Percentiles rank a stretch among this genome's conserved stretches.
Evolutionary conservation across 345 rosid genomes (phyloP).

Genomic region (Salix purpurea): DNA sequence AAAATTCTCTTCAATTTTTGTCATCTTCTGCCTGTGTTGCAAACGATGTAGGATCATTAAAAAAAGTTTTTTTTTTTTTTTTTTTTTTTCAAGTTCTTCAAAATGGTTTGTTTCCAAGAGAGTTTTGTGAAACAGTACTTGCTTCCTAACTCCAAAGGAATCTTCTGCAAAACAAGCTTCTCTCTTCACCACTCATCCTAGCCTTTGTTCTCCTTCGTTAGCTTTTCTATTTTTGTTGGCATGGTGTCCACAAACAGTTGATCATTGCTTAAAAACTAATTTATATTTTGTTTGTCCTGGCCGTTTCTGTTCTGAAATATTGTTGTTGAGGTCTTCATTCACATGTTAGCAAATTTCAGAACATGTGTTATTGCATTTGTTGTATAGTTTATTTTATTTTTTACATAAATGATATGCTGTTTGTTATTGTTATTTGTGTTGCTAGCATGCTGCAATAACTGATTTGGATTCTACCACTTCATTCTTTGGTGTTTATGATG

Average conservation of each 20-base stretch:
- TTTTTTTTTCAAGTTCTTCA: not conserved
- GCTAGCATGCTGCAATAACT: constrained; percentile 80
- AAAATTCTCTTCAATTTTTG: not conserved
- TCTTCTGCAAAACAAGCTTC: not conserved
- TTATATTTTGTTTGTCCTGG: not conserved
- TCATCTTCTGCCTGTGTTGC: not conserved
- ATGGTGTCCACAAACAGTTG: not conserved
- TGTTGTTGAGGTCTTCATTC: not conserved
- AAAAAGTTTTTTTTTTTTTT: no score
- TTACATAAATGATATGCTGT: not conserved
- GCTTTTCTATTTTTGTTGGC: not conserved
- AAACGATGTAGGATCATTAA: not conserved
- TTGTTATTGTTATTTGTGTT: constrained; percentile 16
- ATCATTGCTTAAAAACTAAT: not conserved
- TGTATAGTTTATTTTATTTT: not conserved
- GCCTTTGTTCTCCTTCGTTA: not conserved
- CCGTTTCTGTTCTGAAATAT: not conserved
- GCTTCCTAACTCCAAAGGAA: not conserved
- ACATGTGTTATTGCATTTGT: not conserved
- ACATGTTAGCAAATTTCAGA: not conserved
- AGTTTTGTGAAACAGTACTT: not conserved
- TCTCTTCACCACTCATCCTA: not conserved
- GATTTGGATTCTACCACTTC: constrained; percentile 76
- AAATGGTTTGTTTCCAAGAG: not conserved
- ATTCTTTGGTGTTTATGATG: constrained; percentile 97